Conservation (phyloP, 2,329 filamentous ascomycete genomes). For the Fusarium sp. region DNA sequence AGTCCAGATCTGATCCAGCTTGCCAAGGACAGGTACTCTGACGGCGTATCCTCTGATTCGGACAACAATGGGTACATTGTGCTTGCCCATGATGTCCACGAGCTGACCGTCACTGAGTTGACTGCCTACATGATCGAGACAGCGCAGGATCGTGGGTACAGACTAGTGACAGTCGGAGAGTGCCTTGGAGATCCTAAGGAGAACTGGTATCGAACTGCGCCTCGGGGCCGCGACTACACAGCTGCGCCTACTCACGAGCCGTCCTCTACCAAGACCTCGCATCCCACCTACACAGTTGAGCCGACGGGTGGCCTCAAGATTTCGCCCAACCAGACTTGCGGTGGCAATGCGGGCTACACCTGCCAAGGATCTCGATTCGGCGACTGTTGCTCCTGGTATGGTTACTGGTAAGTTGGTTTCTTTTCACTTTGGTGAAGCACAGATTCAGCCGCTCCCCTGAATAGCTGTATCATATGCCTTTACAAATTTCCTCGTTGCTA, state of each 20-base stretch:
- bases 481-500: conserved; percentile 4
- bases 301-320: conserved; percentile 38
- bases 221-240: conserved; percentile 23
- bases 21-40: conserved; percentile 54
- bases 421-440: background rate
- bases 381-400: conserved; percentile 55
- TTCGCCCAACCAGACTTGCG: conserved; percentile 53
- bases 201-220: conserved; percentile 62
- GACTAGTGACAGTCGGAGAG: conserved; percentile 66
- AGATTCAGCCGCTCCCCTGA: background rate
- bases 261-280: conserved; percentile 13
- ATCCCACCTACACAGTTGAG: conserved; percentile 25
- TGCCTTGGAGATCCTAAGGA: conserved; percentile 64
- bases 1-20: conserved; percentile 60
- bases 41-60: conserved; percentile 49
- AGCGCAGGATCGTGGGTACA: conserved; percentile 56
- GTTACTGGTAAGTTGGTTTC: conserved; percentile 51
- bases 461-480: background rate
- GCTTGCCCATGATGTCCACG: conserved; percentile 65
- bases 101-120: conserved; percentile 58
- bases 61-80: conserved; percentile 57
- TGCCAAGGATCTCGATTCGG: conserved; percentile 52
- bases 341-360: conserved; percentile 49
- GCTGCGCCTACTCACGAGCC: conserved; percentile 23
- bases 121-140: conserved; percentile 56